Conservation (phyloP, 2,329 filamentous ascomycete genomes). For the Huntiella bhutanensis region DNA sequence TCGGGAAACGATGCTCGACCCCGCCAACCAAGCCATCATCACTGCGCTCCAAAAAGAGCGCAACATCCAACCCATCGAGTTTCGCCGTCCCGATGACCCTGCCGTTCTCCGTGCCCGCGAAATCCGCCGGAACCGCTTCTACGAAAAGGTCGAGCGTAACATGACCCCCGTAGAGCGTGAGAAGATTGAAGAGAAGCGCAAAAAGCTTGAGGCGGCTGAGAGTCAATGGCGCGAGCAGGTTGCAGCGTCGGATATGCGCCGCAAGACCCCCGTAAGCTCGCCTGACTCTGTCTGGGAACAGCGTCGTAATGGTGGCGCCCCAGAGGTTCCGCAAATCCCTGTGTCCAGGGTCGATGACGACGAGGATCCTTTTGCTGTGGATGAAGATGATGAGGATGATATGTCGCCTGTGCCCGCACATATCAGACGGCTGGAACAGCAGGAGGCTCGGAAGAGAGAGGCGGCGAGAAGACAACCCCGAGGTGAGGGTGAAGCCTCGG, state of each 20-base stretch:
- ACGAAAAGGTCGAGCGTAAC: conserved; percentile 8
- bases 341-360: neutral
- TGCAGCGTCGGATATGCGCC: neutral
- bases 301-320: conserved; percentile 1
- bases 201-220: conserved; percentile 4
- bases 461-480: neutral
- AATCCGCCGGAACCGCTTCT: conserved; percentile 10
- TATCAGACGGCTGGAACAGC: conserved; percentile 9
- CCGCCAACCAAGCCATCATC: conserved; percentile 11
- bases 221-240: conserved; percentile 8
- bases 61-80: conserved; percentile 8
- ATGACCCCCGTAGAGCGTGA: conserved; percentile 10
- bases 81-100: conserved; percentile 11
- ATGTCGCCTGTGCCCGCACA: conserved; percentile 10
- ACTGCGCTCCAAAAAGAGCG: conserved; percentile 11
- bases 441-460: conserved; percentile 2
- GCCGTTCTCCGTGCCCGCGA: conserved; percentile 9
- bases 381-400: conserved; percentile 8
- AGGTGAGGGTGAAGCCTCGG: conserved; percentile 1
- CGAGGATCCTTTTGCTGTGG: conserved; percentile 9
- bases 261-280: conserved; percentile 3
- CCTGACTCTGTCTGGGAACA: conserved; percentile 9
- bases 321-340: neutral
- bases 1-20: conserved; percentile 12
- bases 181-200: conserved; percentile 4